Base-by-base conservation (phyloP, 257 asterid species). In the Scutellaria barbata region DNA sequence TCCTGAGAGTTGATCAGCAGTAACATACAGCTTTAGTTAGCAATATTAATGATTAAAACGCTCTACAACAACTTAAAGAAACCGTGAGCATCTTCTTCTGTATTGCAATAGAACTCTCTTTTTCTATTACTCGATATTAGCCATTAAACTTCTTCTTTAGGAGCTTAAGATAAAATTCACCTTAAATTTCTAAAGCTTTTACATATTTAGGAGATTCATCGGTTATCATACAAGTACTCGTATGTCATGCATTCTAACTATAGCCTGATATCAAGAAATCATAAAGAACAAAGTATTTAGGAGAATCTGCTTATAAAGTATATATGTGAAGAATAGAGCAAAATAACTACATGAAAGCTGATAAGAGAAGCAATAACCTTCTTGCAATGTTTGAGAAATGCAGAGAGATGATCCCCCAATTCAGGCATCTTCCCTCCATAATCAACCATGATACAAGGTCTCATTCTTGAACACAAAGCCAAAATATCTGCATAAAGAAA, bases 351-450 rank as follows among this genome's bases (percentile, higher is more conserved):
- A 33, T 35, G 43, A 43, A 45, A 71, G 66, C 43, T 40, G 52
- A 40, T 54, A 68, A 13, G 68, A n/a, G 25, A 43, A 18, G 11
- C 25, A 50, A 22, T 22, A 13, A 88, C 96, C 90, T 86, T 80
- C 76, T 61, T 80, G 87, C 96, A 87, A 10, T 80, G 80, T 37
- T 75, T 70, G 70, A 88, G 84, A 76, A 90, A 88, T 40, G 88
- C 82, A 80, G 86, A 83, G 50, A 92, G 96, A 33, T 75, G 82
- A 63, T 90, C 85, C 53, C 85, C 90, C 83, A 92, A 75, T 80
- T 92, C 97, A 8, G 98, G 98, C 96, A 92, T 87, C 87, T 84
- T 92, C 42, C 98, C 98, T 33, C 98, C 98, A 76, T 92, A 92
- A 73, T 92, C 98, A 62, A 92, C 93, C 98, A 92, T 88, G 70